Evolutionary conservation across 2,329 filamentous ascomycete genomes (phyloP), one percentile per base, ranked within the genome.

Genomic region (Apiospora kogelbergensis): DNA sequence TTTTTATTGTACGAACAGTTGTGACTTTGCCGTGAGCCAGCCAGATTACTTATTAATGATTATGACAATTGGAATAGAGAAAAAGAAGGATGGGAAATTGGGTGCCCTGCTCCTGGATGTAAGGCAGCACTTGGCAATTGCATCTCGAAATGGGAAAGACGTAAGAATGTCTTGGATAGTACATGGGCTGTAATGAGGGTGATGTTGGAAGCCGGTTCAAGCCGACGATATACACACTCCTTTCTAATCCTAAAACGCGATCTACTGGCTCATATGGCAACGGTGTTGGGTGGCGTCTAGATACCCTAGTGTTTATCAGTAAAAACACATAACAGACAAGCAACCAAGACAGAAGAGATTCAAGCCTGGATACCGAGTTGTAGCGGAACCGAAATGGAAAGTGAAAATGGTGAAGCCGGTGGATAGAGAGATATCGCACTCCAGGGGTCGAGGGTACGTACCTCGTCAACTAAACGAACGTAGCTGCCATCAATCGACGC

Each of bases 211-310:
- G 30, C n/a, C 17, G 30, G 9, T 60, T 60, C 30, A n/a, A 37
- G 30, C 9, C 9, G 53, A 37, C 30, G 17, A n/a, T 20, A 30
- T 37, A 60, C 17, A 60, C 26, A n/a, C 30, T n/a, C 9, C 10
- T 60, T n/a, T 4, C 20, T 60, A 30, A n/a, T 33, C 17, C 26
- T 20, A 3, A n/a, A n/a, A 60, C 26, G 20, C 53, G 53, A 37
- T 60, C 17, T 37, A 37, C 53, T 37, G 53, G 53, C 53, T 37
- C 53, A 22, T 37, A 37, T 60, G 53, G 26, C 30, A 37, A 60
- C 33, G 53, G 53, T 60, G 53, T 60, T 60, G 30, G 53, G 26
- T 20, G 53, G 53, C 53, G 53, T 60, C 53, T 60, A 60, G 53
- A 60, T 60, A 60, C 53, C 53, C 53, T 22, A 37, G 53, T 60